phyloP scores from a whole-genome alignment of 345 rosid genomes.

The Brassica napus region Da-Ae NC_063441.1:21579501-21580000 shows the following conservation, averaged over 20 bases:
- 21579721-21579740: slow-evolving; percentile 9
- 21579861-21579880: background rate
- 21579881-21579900: slow-evolving; percentile 5
- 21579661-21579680: slow-evolving; percentile 21
- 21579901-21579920: slow-evolving; percentile 12
- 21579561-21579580: slow-evolving; percentile 47
- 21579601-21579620: slow-evolving; percentile 51
- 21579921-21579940: slow-evolving; percentile 7
- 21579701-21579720: background rate
- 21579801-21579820: background rate
- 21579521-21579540: slow-evolving; percentile 91
- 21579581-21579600: slow-evolving; percentile 20
- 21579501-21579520: slow-evolving; percentile 40
- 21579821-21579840: background rate
- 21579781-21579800: background rate
- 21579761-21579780: background rate
- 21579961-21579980: slow-evolving; percentile 6
- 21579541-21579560: slow-evolving; percentile 85
- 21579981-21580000: background rate
- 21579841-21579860: background rate
- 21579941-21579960: background rate
- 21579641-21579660: background rate
- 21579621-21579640: slow-evolving; percentile 38
- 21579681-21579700: slow-evolving; percentile 14
- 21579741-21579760: background rate